Percentiles rank a stretch among this genome's conserved stretches.
Conservation (phyloP, 257 asterid species). For the Eustoma russellianum region DNA sequence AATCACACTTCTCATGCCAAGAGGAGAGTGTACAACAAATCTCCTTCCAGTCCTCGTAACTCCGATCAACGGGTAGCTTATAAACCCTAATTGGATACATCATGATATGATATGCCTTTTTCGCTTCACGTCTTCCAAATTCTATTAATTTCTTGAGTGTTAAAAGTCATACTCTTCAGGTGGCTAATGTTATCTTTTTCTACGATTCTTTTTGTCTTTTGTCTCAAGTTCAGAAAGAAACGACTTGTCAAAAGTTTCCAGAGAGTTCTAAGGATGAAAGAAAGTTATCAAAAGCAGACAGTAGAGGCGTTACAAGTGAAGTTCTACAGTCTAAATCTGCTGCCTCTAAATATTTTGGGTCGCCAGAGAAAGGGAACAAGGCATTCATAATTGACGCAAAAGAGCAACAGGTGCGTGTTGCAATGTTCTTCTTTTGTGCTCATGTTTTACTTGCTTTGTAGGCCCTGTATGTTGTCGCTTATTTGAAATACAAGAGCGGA, state of each 20-base stretch:
- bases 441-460: no score
- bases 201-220: constrained; percentile 2
- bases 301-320: constrained; percentile 24
- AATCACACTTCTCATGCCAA: constrained; percentile 6
- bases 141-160: no score
- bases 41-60: constrained; percentile 7
- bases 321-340: constrained; percentile 32
- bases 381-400: constrained; percentile 31
- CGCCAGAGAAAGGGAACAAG: constrained; percentile 48
- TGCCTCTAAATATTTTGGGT: constrained; percentile 32
- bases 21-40: constrained; percentile 8
- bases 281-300: constrained; percentile 32
- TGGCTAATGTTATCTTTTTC: background rate
- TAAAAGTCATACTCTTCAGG: background rate
- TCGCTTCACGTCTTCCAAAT: no score
- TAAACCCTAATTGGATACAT: background rate
- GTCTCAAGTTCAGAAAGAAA: constrained; percentile 23
- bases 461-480: no score
- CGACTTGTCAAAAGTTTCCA: constrained; percentile 12
- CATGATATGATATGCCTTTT: no score
- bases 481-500: no score
- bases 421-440: background rate
- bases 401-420: constrained; percentile 47
- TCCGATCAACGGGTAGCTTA: constrained; percentile 14
- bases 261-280: constrained; percentile 22